Base-by-base conservation (phyloP, 1,284 basidiomycete species). In the Porodaedalea pini region DNA sequence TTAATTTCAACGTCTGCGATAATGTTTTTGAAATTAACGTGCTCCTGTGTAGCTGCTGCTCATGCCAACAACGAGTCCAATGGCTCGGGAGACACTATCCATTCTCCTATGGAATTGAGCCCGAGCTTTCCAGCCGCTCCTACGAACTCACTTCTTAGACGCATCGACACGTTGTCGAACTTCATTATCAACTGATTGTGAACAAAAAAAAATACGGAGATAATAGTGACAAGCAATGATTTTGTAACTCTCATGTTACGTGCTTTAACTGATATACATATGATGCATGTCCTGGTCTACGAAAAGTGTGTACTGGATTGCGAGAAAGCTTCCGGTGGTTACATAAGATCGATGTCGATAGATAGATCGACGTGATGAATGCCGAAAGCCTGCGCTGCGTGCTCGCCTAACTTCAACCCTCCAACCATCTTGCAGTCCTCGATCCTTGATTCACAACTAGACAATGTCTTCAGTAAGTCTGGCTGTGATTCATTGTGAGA, bases 381-480 rank as follows among this genome's bases (percentile, higher is more conserved):
- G n/a, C n/a, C 32, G 25, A 13, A 31, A 3, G 11, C 10, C 13
- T 31, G 29, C 25, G 25, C 25, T 31, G 2, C 13, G n/a, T 11
- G 13, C 11, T 27, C 6, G 25, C 7, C 15, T 47, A 8, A 41
- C 10, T 41, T 29, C 45, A 55, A 48, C 54, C 54, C 54, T 55
- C 39, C n/a, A 21, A 55, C 54, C 44, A 34, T 36, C 21, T 40
- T 27, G 4, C 19, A 8, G 10, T 17, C 40, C 17, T 6, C n/a
- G 31, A 19, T 41, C 3, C 10, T 19, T 41, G 15, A 21, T 13
- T 34, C 8, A 4, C 40, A 45, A 27, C 32, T 25, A 13, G 19
- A 51, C 27, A 19, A 57, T 57, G 55, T 57, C 55, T 44, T 31
- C 56, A 11, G 56, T 57, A 32, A 44, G 56, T 37, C 10, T 32